Evolutionary conservation across 345 rosid species (phyloP), one percentile per base, ranked within the genome.

Genomic region (Syzygium oleosum): DNA sequence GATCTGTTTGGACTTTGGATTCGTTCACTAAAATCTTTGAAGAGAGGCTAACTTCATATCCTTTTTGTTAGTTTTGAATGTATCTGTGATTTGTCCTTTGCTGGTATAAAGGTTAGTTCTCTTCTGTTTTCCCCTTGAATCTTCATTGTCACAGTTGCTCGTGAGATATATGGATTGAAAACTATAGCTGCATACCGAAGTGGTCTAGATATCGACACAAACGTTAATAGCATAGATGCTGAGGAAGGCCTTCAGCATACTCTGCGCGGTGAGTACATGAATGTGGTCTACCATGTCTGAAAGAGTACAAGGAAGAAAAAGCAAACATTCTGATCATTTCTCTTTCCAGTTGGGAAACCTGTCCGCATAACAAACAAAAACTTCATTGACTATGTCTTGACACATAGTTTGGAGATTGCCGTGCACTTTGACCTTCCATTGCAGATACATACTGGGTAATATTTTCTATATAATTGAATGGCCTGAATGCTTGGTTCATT

Each of bases 391-490:
- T 94, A 96, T 90, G 91, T 96, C 88, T 92, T 98, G 90, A 89
- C 93, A 0, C 88, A 49, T 25, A 92, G 95, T 93, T 90, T 96
- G 95, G 96, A 93, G 92, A 87, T 94, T 68, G 97, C 98, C 83
- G 80, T 85, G 63, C 77, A 80, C 86, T 91, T 91, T 85, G 94
- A 94, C 94, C 89, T 98, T 93, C 99, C 99, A 52, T 85, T 98
- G 88, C 99, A 98, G 91, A 95, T 98, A 93, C 99, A 98, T 92
- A 95, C 99, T 54, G 99, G 99, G 99, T 98, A 95, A 93, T 84
- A 89, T 31, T 58, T 86, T 85, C 86, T 13, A 27, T 56, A 51
- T 52, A 87, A 55, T 87, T 84, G 84, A 85, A 80, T 87, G 55
- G 63, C 51, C 88, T n/a, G 34, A 34, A 73, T 34, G 49, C 25